Evolutionary conservation across 495 filamentous ascomycete species (phyloP).

Genomic region (Hyaloscypha variabilis): DNA sequence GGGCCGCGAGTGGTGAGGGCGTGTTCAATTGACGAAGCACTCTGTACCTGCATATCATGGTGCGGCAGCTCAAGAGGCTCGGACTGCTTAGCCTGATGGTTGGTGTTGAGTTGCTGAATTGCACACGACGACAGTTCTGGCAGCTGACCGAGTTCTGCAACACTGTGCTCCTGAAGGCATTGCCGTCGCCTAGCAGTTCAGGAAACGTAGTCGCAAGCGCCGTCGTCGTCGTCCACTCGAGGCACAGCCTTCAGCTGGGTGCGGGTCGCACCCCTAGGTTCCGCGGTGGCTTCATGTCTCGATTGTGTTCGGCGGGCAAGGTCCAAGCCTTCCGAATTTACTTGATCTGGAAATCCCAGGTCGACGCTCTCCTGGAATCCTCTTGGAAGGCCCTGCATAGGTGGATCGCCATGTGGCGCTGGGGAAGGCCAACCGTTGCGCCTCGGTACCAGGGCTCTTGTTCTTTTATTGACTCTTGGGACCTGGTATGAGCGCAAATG

Average conservation of each 20-base stretch:
- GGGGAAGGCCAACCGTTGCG: not conserved
- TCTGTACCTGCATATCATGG: slow-evolving; percentile 5
- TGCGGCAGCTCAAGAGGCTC: not conserved
- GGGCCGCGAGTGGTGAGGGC: not conserved
- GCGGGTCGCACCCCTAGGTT: slow-evolving; percentile 11
- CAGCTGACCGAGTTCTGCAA: too few relatives aligned
- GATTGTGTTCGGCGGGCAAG: slow-evolving; percentile 12
- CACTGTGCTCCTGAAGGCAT: not conserved
- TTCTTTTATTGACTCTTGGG: not conserved
- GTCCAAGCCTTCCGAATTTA: not conserved
- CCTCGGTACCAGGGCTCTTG: not conserved
- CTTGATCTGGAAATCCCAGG: not conserved
- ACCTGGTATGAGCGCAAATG: not conserved
- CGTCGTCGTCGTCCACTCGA: too few relatives aligned
- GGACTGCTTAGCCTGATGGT: not conserved
- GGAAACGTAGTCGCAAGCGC: too few relatives aligned
- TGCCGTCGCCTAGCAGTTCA: not conserved
- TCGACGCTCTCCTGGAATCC: not conserved
- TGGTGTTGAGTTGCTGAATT: not conserved
- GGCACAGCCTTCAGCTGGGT: not conserved
- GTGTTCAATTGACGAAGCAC: not conserved
- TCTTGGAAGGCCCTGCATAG: slow-evolving; percentile 4
- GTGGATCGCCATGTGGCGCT: not conserved
- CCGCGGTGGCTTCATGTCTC: slow-evolving; percentile 10
- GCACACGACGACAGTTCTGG: not conserved